phyloP scores from a whole-genome alignment of 1,284 basidiomycete species.

The Singerocomus rubriflavus region DNA sequence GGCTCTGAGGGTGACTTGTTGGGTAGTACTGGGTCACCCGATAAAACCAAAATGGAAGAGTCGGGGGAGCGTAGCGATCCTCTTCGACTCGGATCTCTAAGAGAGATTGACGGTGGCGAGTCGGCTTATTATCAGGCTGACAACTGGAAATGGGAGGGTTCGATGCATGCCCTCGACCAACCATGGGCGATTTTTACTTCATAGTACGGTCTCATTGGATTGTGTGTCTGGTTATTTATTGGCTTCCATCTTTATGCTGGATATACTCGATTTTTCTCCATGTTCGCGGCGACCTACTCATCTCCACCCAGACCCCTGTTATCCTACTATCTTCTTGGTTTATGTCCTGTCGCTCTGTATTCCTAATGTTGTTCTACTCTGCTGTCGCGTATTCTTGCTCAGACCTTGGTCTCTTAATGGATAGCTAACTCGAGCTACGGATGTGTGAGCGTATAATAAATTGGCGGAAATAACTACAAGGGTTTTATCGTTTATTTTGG shows the following conservation, averaged over 20 bases:
- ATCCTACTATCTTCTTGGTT: conserved; percentile 38
- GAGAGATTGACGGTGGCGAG: conserved; percentile 74
- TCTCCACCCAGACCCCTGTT: conserved; percentile 22
- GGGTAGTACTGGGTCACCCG: conserved; percentile 35
- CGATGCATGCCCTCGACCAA: conserved; percentile 61
- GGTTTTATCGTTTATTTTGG: conserved; percentile 10
- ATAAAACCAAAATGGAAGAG: conserved; percentile 49
- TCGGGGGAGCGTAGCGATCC: conserved; percentile 41
- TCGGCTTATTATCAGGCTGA: conserved; percentile 61
- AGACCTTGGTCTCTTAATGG: conserved; percentile 37
- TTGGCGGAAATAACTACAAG: neutral
- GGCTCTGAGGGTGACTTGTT: conserved; percentile 55
- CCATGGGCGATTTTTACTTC: conserved; percentile 69
- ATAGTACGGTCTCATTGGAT: conserved; percentile 40
- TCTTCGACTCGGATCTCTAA: conserved; percentile 57
- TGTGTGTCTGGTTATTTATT: conserved; percentile 34
- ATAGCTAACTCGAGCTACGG: conserved; percentile 20
- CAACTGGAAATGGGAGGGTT: conserved; percentile 70
- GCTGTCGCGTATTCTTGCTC: conserved; percentile 41
- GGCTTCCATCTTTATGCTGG: conserved; percentile 39
- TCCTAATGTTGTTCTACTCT: conserved; percentile 38
- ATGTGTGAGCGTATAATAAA: conserved; percentile 17
- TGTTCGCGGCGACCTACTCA: conserved; percentile 17
- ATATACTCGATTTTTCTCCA: conserved; percentile 28
- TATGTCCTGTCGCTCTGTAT: conserved; percentile 37